phyloP scores from a whole-genome alignment of 108 stramenopile genomes.

The Schizochytrium sp. region DNA sequence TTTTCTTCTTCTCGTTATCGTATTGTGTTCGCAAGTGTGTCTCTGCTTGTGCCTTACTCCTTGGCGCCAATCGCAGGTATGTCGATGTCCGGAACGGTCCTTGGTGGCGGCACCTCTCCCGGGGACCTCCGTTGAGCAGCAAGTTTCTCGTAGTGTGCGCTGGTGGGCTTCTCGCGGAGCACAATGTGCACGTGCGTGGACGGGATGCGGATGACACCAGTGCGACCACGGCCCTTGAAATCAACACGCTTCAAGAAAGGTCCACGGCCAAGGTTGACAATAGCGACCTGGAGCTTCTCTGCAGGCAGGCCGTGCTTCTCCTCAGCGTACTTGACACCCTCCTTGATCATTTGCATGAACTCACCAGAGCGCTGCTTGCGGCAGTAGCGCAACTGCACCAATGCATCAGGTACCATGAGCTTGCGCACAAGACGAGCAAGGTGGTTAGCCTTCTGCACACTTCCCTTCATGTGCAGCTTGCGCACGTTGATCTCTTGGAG shows the following conservation, averaged over 20 bases:
- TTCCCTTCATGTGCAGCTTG: constrained; percentile 11
- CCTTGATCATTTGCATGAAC: constrained; percentile 52
- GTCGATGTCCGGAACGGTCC: too few relatives aligned
- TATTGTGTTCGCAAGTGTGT: too few relatives aligned
- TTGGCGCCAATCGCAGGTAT: too few relatives aligned
- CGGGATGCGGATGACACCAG: constrained; percentile 19
- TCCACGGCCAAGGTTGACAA: constrained; percentile 5
- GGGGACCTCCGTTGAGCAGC: too few relatives aligned
- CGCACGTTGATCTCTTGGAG: constrained; percentile 24
- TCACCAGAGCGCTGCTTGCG: constrained; percentile 25
- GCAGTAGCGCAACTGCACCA: constrained; percentile 45
- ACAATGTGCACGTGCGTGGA: background rate
- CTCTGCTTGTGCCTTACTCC: too few relatives aligned
- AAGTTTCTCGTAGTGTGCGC: background rate
- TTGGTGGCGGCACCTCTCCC: too few relatives aligned
- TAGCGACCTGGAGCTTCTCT: background rate
- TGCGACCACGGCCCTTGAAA: constrained; percentile 24
- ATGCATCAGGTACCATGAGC: constrained; percentile 33
- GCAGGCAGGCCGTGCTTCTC: constrained; percentile 33
- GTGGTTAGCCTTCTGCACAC: constrained; percentile 33
- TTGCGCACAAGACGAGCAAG: constrained; percentile 23
- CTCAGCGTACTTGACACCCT: constrained; percentile 59
- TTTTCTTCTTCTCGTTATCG: too few relatives aligned
- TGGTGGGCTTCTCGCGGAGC: constrained; percentile 23
- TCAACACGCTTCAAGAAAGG: constrained; percentile 34